phyloP scores from a whole-genome alignment of 306 rosid genomes.

The Quercus wislizeni region DNA sequence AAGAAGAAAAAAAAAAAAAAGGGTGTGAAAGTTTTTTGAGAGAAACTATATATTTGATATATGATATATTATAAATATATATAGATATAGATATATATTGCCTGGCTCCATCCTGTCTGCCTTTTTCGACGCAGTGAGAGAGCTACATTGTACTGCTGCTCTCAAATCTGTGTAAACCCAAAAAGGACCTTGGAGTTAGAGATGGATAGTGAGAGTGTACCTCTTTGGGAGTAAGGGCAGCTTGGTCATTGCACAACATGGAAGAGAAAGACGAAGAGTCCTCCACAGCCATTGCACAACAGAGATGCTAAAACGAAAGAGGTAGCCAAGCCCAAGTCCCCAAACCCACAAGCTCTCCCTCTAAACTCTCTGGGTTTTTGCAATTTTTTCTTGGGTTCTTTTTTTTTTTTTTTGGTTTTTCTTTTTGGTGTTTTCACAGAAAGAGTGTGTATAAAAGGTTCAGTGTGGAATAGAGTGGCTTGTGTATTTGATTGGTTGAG shows the following conservation, averaged over 20 bases:
- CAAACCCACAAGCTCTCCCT: conserved; percentile 11
- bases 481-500: conserved; percentile 42
- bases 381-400: conserved; percentile 16
- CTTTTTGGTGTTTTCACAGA: background rate
- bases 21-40: conserved; percentile 31
- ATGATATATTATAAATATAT: conserved; percentile 4
- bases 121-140: conserved; percentile 51
- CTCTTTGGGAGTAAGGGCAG: conserved; percentile 43
- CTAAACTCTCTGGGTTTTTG: conserved; percentile 1
- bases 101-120: conserved; percentile 87
- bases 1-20: background rate
- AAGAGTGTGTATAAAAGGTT: background rate
- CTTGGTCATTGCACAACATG: conserved; percentile 33
- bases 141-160: conserved; percentile 59
- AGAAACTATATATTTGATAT: conserved; percentile 24
- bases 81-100: conserved; percentile 22
- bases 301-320: background rate
- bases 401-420: background rate
- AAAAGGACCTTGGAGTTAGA: conserved; percentile 57
- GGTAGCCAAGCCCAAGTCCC: conserved; percentile 22
- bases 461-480: conserved; percentile 12
- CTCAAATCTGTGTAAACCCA: conserved; percentile 42
- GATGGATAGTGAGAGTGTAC: conserved; percentile 41
- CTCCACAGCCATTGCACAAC: conserved; percentile 43
- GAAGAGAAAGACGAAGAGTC: conserved; percentile 15